Conservation (phyloP, 2,329 filamentous ascomycete genomes). For the Fusarium ramigenum region DNA sequence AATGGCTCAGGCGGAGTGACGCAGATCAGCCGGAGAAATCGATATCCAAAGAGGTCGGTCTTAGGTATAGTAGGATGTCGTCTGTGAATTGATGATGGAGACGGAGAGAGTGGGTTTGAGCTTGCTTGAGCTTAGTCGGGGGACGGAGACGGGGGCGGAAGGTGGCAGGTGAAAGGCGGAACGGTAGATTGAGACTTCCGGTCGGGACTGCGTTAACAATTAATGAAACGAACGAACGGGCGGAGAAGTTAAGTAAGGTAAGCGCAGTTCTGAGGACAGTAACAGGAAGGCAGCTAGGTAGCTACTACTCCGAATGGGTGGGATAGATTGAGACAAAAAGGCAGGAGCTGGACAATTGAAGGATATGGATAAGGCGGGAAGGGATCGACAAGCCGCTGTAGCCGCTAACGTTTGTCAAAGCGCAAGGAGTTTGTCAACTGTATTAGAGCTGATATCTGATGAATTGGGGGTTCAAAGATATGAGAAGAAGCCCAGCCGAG, state of each 20-base stretch:
- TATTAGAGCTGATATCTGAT: neutral
- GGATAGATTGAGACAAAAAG: conserved; percentile 14
- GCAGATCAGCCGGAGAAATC: neutral
- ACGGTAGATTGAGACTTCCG: conserved; percentile 31
- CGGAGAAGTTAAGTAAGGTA: neutral
- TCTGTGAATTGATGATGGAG: conserved; percentile 27
- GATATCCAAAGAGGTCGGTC: conserved; percentile 4
- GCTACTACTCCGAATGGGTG: neutral
- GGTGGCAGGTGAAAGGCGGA: conserved; percentile 14
- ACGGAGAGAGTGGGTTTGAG: conserved; percentile 20
- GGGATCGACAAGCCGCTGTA: conserved; percentile 33
- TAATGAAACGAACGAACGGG: neutral
- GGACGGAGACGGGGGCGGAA: conserved; percentile 31
- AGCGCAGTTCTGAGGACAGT: neutral
- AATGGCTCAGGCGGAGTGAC: conserved; percentile 2
- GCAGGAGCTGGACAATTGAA: neutral
- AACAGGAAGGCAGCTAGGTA: neutral
- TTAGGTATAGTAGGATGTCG: neutral
- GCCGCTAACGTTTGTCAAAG: conserved; percentile 14
- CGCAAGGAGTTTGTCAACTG: neutral
- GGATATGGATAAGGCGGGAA: conserved; percentile 12
- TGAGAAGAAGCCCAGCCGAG: neutral
- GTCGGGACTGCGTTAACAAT: conserved; percentile 17
- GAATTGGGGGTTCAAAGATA: neutral
- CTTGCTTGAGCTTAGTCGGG: conserved; percentile 23